Base-by-base conservation (phyloP, 371 early-diverging fungal genomes). In the Mucor irregularis region DNA sequence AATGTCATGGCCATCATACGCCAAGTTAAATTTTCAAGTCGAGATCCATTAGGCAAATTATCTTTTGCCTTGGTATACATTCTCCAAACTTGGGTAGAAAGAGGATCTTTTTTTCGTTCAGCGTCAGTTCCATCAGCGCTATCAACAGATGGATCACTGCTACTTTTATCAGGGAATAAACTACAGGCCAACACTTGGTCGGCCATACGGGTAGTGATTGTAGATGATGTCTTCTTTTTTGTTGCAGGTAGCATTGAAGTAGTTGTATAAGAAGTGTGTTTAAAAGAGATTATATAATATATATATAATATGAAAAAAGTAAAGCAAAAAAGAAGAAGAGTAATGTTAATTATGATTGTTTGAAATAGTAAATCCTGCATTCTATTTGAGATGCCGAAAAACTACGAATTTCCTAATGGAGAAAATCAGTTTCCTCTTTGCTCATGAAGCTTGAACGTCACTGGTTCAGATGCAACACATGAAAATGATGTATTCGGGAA, bases 21-120 rank as follows among this genome's bases (percentile, higher is more conserved):
- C 89, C 89, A 89, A 5, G 85, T 82, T 21, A 86, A 48, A 59
- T 89, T 89, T 57, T 89, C 89, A 6, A 87, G 58, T 24, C 89
- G 73, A 34, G 75, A 69, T 14, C 83, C 87, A 29, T 89, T 73
- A 5, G 87, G 86, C n/a, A 86, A 43, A 11, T 62, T 76, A 52
- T 86, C 85, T 62, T 85, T 85, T 14, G 87, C 85, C 56, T 86
- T 82, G 16, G 85, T 83, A 57, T 83, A 87, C 55, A 89, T 62
- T 33, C 83, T 73, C 89, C 89, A 89, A n/a, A 89, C 68, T 45
- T 85, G 78, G 6, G 78, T 74, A 8, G 82, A 78, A 22, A 83
- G 58, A 19, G 84, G 81, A 56, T 86, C 85, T 48, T 33, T 67
- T 52, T 24, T 69, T 50, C 43, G 73, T 66, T 24, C 29, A 21